Percentiles rank a stretch among this genome's conserved stretches.
These are phyloP conservation scores for Aegilops bicornis DNA, from an alignment of 176 grass and related monocot genomes.

Conservation along the genomic window DNA sequence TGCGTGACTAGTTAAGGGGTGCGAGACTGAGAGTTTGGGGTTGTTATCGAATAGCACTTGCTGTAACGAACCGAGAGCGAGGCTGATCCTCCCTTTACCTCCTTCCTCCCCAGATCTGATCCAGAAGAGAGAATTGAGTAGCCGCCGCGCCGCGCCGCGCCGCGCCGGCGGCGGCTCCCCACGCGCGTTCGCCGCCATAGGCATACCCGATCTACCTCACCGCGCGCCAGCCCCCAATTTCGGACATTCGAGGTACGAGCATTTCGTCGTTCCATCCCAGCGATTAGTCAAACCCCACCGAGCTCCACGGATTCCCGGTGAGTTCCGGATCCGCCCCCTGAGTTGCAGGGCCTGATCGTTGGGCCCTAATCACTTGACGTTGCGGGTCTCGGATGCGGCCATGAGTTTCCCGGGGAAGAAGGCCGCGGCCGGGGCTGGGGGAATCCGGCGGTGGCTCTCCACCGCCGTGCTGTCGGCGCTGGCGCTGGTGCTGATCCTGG, in stretches of 20 bases:
- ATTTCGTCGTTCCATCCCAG: neutral
- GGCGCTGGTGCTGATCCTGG: slow-evolving; percentile 52
- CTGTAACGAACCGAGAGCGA: too few species aligned
- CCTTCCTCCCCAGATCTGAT: too few species aligned
- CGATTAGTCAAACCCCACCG: neutral
- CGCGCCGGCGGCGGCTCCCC: neutral
- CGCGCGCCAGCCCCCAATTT: neutral
- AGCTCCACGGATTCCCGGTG: neutral
- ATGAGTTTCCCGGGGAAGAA: slow-evolving; percentile 46
- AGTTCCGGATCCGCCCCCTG: neutral
- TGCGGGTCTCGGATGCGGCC: neutral
- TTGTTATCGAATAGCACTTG: too few species aligned
- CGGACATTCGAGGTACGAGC: neutral
- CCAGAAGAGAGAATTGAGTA: too few species aligned
- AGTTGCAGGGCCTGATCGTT: neutral
- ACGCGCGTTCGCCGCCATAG: neutral
- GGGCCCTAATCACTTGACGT: neutral
- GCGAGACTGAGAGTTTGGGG: too few species aligned
- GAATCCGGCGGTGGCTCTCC: slow-evolving; percentile 46
- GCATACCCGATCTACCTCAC: neutral
- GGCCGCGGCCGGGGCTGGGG: slow-evolving; percentile 3
- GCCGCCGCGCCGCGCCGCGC: too few species aligned
- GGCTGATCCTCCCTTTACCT: too few species aligned
- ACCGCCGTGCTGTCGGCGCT: slow-evolving; percentile 45
- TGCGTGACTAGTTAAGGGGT: too few species aligned